Conservation (phyloP, 805 yeast genomes). For the Suhomyces sp. region DNA sequence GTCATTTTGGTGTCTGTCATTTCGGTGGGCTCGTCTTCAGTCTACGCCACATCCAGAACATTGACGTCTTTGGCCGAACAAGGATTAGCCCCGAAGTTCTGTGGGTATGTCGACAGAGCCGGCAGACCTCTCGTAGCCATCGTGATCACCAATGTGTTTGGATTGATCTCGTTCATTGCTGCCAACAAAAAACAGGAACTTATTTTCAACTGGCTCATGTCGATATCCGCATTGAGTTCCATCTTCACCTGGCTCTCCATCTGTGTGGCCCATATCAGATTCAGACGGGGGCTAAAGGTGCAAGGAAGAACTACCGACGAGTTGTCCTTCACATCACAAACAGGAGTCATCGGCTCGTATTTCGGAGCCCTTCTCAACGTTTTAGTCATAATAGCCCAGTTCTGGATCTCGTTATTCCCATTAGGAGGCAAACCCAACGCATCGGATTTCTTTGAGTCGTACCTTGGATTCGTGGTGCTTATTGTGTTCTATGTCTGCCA, state of each 20-base stretch:
- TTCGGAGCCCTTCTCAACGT: constrained; percentile 20
- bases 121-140: constrained; percentile 69
- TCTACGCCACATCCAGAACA: constrained; percentile 67
- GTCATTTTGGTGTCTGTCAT: constrained; percentile 64
- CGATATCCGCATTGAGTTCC: constrained; percentile 24
- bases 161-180: constrained; percentile 63
- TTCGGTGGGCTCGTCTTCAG: constrained; percentile 73
- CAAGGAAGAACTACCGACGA: constrained; percentile 23
- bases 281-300: constrained; percentile 21
- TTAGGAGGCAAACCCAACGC: constrained; percentile 22
- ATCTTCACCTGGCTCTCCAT: constrained; percentile 29
- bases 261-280: constrained; percentile 23
- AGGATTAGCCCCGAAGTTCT: constrained; percentile 57
- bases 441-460: constrained; percentile 20
- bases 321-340: constrained; percentile 21
- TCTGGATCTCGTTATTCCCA: constrained; percentile 28
- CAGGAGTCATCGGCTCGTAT: constrained; percentile 23
- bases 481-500: constrained; percentile 22
- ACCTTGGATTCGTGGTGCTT: constrained; percentile 25
- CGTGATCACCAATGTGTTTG: constrained; percentile 48
- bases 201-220: constrained; percentile 25
- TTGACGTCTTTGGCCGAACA: constrained; percentile 60
- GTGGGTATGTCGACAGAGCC: constrained; percentile 59
- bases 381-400: constrained; percentile 23
- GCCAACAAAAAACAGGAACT: constrained; percentile 21